Evolutionary conservation across 768 basidiomycete genomes (phyloP), one percentile per base, ranked within the genome.

Genomic region (Antrodiella citrinella): DNA sequence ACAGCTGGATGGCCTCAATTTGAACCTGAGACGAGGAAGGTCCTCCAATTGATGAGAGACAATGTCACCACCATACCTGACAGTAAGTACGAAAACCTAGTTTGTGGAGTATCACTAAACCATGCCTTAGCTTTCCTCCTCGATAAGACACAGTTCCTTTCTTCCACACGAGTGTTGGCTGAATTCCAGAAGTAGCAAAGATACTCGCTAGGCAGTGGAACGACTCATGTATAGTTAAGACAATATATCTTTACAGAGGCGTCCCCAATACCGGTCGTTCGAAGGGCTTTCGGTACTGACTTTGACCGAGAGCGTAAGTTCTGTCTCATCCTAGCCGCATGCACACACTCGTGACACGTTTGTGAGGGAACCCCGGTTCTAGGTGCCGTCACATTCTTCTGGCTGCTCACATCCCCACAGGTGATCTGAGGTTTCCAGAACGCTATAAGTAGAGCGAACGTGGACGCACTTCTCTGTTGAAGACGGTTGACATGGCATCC

Each of bases 1-100:
- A n/a, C 46, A 76, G 75, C 58, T 40, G 38, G 52, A 12, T 80
- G 76, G 79, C 68, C 74, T 0, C 64, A 50, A n/a, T 80, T 69
- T 52, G 66, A 65, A 3, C 24, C 56, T 1, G 44, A 57, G 4
- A 59, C 60, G 0, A 67, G 59, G 41, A 57, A 54, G 15, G 70
- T 80, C 9, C 56, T 80, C 56, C 78, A 79, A 56, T 62, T 77
- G 10, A 62, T 69, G 58, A 63, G 74, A 22, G 59, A 69, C 47
- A 80, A 80, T 53, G 63, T 78, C 19, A 80, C 77, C 0, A 59
- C 68, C 47, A 73, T 80, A 49, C 63, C 69, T 1, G 79, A 81
- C 53, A 68, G 79, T 78, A 54, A 12, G 69, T 56, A 24, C 12
- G n/a, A n/a, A n/a, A n/a, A n/a, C n/a, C n/a, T n/a, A n/a, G n/a